A percentile compares a stretch with the other conserved stretches of the same genome.
Conservation (phyloP, 2,329 filamentous ascomycete species). For the Talaromyces amestolkiae region DNA sequence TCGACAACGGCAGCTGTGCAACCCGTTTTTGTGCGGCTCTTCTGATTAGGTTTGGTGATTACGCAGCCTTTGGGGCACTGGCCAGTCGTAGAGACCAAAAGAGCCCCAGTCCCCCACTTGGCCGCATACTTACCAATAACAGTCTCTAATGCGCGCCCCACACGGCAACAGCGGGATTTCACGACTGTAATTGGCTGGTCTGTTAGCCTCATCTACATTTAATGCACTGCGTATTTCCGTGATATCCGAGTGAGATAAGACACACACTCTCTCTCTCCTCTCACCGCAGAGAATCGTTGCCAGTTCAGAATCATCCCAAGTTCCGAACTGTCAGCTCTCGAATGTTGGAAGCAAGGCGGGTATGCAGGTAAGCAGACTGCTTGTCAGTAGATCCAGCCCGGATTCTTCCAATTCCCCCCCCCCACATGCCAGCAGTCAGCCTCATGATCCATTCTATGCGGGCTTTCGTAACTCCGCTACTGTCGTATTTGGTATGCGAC, state of each 20-base stretch:
- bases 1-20: not conserved
- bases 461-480: not conserved
- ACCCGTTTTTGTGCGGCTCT: constrained; percentile 1
- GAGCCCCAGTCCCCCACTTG: not conserved
- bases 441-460: not conserved
- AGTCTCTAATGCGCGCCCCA: not conserved
- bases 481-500: not conserved
- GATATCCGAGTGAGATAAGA: not conserved
- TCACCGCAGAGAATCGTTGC: too few species aligned
- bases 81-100: not conserved
- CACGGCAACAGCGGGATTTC: not conserved
- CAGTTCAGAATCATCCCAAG: not conserved
- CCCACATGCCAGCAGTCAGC: constrained; percentile 3
- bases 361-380: not conserved
- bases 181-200: not conserved
- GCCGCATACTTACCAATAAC: too few species aligned
- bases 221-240: not conserved
- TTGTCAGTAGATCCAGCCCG: not conserved
- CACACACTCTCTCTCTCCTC: too few species aligned
- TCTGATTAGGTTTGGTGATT: not conserved
- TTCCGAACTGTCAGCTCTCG: not conserved
- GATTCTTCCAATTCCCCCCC: not conserved
- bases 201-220: not conserved
- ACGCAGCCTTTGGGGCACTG: not conserved
- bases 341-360: not conserved